Evolutionary conservation across 2,329 filamentous ascomycete genomes (phyloP), one percentile per base, ranked within the genome.

Genomic region (Penicillium aurantiogriseum): DNA sequence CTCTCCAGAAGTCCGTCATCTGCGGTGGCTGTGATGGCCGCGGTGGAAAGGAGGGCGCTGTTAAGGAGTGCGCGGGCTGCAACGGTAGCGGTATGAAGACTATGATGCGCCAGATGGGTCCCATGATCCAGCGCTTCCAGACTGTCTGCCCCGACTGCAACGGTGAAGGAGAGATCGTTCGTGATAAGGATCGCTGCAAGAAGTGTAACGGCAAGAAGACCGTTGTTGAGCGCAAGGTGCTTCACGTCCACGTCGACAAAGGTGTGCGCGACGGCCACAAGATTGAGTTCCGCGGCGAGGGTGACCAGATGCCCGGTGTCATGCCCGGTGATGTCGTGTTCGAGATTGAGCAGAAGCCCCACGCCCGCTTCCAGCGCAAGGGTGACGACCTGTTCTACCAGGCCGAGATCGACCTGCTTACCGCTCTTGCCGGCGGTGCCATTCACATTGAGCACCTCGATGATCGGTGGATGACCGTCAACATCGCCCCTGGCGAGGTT

Each of bases 61-160:
- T 97, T 64, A 93, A 92, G 81, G 90, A 89, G 71, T 99, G 94
- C 79, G 74, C 85, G 40, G 90, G 91, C 71, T 99, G 94, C 77
- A 91, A 96, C 70, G 94, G 94, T 65, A 86, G 89, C 63, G 94
- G 94, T 78, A 96, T 97, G 90, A 97, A 97, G 89, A 97, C 91
- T 40, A 97, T 99, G 93, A 97, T 99, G 94, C 90, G 95, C 74
- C 94, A 99, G 80, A 97, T 99, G 92, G 94, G 94, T 51, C 94
- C 94, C 59, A 99, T 99, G 94, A 97, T 99, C 69, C 95, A 99
- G 81, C 91, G 94, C 57, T 99, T 99, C 87, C 94, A 99, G 83
- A 97, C 93, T 31, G 92, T 97, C 69, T 99, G 94, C 85, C 90
- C 92, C 29, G 95, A 99, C 80, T 99, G 94, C 76, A 93, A 94